Percentiles rank a stretch among this genome's conserved stretches.
These are phyloP conservation scores for Alisma plantagoaquatica DNA, from an alignment of 106 monocot species.

Conservation along the genomic window DNA sequence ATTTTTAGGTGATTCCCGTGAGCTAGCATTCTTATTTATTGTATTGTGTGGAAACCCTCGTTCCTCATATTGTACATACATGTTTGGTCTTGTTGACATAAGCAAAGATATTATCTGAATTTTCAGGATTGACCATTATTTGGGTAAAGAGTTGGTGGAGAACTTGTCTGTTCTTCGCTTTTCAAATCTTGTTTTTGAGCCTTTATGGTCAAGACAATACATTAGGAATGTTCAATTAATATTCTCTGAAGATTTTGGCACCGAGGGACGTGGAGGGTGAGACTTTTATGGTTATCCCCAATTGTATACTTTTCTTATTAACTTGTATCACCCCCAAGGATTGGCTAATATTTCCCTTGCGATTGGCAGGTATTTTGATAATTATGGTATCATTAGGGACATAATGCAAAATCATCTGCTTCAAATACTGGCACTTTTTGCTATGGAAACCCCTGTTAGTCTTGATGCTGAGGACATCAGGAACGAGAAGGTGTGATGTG, in stretches of 20 bases:
- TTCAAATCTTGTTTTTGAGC: constrained; percentile 79
- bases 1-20: constrained; percentile 49
- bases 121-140: constrained; percentile 79
- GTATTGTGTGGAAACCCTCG: too few species aligned
- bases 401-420: constrained; percentile 93
- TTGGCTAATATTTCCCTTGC: not conserved
- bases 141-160: constrained; percentile 90
- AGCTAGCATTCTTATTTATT: too few species aligned
- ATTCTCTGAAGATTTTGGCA: constrained; percentile 92
- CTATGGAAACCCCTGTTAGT: constrained; percentile 86
- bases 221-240: constrained; percentile 79
- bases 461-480: constrained; percentile 79
- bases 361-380: constrained; percentile 56
- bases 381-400: constrained; percentile 82
- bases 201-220: constrained; percentile 73
- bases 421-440: constrained; percentile 76
- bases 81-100: not conserved
- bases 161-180: constrained; percentile 92
- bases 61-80: too few species aligned
- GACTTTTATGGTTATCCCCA: too few species aligned
- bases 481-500: constrained; percentile 87
- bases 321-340: not conserved
- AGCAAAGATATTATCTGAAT: not conserved
- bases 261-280: constrained; percentile 82
- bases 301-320: not conserved